These are phyloP conservation scores for Talaromyces sp. DNA, from an alignment of 2,329 filamentous ascomycete genomes.

Conservation along the genomic window DNA sequence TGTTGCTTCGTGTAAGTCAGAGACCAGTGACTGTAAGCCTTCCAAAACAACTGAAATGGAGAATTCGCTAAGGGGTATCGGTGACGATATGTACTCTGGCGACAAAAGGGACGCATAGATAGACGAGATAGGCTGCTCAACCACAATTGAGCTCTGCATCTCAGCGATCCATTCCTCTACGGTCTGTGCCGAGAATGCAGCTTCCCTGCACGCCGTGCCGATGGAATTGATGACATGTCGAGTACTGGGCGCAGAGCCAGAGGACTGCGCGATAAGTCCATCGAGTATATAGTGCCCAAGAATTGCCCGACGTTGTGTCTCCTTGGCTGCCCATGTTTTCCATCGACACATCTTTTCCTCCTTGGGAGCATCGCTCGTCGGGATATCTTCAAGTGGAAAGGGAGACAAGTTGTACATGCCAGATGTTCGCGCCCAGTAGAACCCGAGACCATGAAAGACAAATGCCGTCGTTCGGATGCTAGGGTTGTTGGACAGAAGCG, in stretches of 20 bases:
- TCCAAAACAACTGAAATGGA: background rate
- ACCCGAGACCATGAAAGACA: background rate
- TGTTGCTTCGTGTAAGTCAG: background rate
- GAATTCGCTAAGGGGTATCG: background rate
- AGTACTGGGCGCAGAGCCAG: background rate
- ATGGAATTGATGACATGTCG: background rate
- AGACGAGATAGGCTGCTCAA: background rate
- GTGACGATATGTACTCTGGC: background rate
- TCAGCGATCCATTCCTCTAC: background rate
- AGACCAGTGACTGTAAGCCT: background rate
- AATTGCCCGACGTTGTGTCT: slow-evolving; percentile 45
- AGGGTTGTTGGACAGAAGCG: background rate
- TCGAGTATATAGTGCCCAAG: slow-evolving; percentile 41
- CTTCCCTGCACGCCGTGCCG: background rate
- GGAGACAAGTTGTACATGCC: background rate
- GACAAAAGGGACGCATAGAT: background rate
- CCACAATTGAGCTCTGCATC: background rate
- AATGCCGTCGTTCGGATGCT: background rate
- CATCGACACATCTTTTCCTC: slow-evolving; percentile 41
- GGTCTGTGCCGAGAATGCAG: background rate
- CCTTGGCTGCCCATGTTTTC: slow-evolving; percentile 42
- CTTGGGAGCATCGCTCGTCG: background rate
- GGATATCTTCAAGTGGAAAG: background rate
- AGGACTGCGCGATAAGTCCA: background rate
- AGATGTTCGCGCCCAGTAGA: background rate